Evolutionary conservation across 495 filamentous ascomycete species (phyloP).

Genomic region (Letharia columbiana): DNA sequence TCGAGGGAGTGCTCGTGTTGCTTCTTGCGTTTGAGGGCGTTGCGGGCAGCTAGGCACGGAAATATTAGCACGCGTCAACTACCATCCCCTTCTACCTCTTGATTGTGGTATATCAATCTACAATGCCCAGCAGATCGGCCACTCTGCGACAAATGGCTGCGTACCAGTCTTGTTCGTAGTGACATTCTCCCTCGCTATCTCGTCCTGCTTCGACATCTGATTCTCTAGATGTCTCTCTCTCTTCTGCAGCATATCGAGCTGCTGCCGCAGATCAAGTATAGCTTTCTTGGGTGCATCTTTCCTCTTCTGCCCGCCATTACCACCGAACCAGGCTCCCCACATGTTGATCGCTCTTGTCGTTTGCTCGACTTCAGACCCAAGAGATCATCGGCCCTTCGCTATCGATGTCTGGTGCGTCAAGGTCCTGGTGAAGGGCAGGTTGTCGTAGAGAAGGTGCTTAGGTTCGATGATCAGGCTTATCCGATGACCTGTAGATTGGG

Average conservation of each 20-base stretch:
- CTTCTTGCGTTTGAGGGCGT: slow-evolving; percentile 93
- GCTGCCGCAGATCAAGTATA: slow-evolving; percentile 76
- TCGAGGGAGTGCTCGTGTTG: slow-evolving; percentile 80
- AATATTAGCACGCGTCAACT: background rate
- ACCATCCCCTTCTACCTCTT: background rate
- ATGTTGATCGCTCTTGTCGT: slow-evolving; percentile 34
- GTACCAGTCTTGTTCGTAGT: slow-evolving; percentile 83
- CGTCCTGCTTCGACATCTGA: slow-evolving; percentile 90
- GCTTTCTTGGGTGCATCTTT: slow-evolving; percentile 96
- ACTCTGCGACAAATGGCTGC: slow-evolving; percentile 26
- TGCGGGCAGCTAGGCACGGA: slow-evolving; percentile 62
- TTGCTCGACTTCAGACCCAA: background rate
- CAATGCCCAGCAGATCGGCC: background rate
- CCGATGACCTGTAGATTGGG: background rate
- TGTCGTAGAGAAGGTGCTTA: background rate
- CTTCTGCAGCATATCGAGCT: slow-evolving; percentile 97
- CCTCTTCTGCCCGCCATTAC: slow-evolving; percentile 67
- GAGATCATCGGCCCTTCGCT: background rate
- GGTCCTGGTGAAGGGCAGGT: background rate
- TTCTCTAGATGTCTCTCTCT: slow-evolving; percentile 81
- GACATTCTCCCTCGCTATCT: slow-evolving; percentile 82
- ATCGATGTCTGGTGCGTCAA: background rate
- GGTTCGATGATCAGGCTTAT: background rate
- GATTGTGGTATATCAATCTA: background rate
- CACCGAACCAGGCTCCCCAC: slow-evolving; percentile 74